These are phyloP conservation scores for Paramarasmius palmivorus DNA, from an alignment of 1,284 basidiomycete genomes.

Conservation along the genomic window DNA sequence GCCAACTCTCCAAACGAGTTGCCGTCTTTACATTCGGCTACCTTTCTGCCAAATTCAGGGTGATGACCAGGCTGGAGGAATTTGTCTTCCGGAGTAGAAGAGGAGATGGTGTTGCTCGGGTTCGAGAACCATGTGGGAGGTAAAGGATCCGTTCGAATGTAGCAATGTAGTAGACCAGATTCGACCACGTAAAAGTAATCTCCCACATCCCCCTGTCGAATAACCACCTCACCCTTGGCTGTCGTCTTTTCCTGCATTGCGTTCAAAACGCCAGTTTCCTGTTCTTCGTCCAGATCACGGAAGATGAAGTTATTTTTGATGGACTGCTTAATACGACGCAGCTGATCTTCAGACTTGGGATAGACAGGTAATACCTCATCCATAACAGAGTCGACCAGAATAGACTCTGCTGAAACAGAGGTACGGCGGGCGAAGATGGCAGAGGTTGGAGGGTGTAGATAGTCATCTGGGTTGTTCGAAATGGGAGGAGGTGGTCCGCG, in stretches of 20 bases:
- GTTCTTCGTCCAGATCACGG: constrained; percentile 95
- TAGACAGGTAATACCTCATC: constrained; percentile 74
- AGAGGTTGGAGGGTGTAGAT: constrained; percentile 65
- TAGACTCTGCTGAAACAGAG: constrained; percentile 97
- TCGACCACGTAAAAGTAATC: constrained; percentile 99
- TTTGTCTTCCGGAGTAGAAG: constrained; percentile 40
- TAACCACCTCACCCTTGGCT: constrained; percentile 78
- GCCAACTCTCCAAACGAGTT: constrained; percentile 96
- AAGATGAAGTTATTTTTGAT: constrained; percentile 94
- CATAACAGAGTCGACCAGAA: constrained; percentile 74
- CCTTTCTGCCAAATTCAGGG: constrained; percentile 77
- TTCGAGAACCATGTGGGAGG: constrained; percentile 38
- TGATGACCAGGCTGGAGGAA: constrained; percentile 68
- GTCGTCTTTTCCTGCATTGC: constrained; percentile 94
- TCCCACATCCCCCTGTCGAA: constrained; percentile 95
- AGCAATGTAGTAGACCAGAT: constrained; percentile 85
- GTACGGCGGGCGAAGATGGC: constrained; percentile 88
- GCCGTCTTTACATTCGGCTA: constrained; percentile 84
- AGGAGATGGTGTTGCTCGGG: constrained; percentile 21
- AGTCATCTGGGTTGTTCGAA: constrained; percentile 54
- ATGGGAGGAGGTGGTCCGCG: constrained; percentile 31
- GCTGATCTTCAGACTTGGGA: constrained; percentile 84
- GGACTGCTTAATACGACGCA: constrained; percentile 83
- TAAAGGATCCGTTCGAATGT: constrained; percentile 70
- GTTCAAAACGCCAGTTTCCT: constrained; percentile 88